phyloP scores from a whole-genome alignment of 164 flowering plant species.

The Nymphaea thermarum region DNA sequence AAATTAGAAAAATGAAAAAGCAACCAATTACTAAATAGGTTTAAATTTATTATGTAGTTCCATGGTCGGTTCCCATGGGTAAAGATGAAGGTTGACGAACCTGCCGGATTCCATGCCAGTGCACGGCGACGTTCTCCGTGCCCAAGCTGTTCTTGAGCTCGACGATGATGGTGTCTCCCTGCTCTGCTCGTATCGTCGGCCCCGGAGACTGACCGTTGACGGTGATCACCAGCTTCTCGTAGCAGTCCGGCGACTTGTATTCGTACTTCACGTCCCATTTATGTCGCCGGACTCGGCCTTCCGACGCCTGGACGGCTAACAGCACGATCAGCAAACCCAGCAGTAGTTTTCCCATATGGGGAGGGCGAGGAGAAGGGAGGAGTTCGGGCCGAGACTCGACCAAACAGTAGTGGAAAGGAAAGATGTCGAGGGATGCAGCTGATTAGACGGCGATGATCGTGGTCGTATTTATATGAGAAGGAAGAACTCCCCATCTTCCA shows the following conservation, averaged over 20 bases:
- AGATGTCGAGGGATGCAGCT: neutral
- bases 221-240: slow-evolving; percentile 44
- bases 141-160: slow-evolving; percentile 62
- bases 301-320: slow-evolving; percentile 5
- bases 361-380: neutral
- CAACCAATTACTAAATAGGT: too few relatives aligned
- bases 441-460: neutral
- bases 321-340: neutral
- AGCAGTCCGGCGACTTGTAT: slow-evolving; percentile 69
- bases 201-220: slow-evolving; percentile 71
- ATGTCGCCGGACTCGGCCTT: slow-evolving; percentile 35
- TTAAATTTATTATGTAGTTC: too few relatives aligned
- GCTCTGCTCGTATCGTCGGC: slow-evolving; percentile 58
- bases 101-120: slow-evolving; percentile 98
- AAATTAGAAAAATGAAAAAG: too few relatives aligned
- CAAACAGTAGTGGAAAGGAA: neutral
- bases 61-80: too few relatives aligned
- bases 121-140: slow-evolving; percentile 77
- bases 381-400: neutral
- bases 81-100: slow-evolving; percentile 14
- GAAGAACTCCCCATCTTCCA: neutral
- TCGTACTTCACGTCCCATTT: slow-evolving; percentile 82
- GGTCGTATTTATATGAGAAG: neutral
- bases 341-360: neutral
- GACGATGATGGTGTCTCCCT: slow-evolving; percentile 67